These are phyloP conservation scores for Nannochloropsis oceanica DNA, from an alignment of 108 stramenopile species.

Conservation along the genomic window DNA sequence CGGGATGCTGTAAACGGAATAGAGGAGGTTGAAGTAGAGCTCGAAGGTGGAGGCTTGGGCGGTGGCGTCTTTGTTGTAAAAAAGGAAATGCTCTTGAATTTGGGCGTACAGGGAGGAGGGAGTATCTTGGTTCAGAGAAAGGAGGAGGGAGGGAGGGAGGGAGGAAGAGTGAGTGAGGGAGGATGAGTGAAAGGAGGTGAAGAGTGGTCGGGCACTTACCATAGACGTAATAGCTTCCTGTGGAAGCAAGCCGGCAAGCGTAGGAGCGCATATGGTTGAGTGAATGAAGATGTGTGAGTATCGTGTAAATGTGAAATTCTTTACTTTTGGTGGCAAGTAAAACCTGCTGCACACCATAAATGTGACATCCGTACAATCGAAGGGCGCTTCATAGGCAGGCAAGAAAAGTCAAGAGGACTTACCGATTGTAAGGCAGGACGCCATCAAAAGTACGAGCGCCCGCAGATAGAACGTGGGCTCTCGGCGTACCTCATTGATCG, in stretches of 20 bases:
- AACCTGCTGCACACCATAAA: not conserved
- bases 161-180: not conserved
- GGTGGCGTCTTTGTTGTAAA: not conserved
- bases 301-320: no score
- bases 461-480: not conserved
- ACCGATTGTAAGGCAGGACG: not conserved
- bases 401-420: not conserved
- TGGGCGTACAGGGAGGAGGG: not conserved
- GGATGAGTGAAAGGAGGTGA: not conserved
- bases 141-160: not conserved
- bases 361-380: not conserved
- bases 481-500: not conserved
- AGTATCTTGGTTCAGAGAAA: not conserved
- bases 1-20: constrained; percentile 18
- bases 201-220: not conserved
- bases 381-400: not conserved
- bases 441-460: not conserved
- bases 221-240: not conserved
- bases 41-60: constrained; percentile 1
- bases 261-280: not conserved
- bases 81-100: not conserved
- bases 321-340: not conserved
- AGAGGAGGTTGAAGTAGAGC: constrained; percentile 8
- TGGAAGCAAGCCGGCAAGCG: not conserved
- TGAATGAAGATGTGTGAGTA: not conserved